Base-by-base conservation (phyloP, 2,329 filamentous ascomycete genomes). In the Diaporthe amygdali region DNA sequence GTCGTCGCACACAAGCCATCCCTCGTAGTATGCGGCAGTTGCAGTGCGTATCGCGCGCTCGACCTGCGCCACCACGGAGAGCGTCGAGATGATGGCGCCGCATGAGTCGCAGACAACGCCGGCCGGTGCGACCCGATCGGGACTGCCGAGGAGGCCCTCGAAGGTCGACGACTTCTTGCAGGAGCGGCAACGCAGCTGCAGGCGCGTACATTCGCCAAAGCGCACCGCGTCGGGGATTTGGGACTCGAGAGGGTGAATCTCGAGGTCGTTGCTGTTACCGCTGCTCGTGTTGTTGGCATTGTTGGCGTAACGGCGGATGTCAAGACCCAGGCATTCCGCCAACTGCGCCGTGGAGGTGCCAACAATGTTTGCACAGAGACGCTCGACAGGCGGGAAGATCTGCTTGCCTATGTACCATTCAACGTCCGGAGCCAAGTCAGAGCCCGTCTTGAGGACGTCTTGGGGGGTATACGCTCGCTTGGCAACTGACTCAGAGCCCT, bases 321-420 rank as follows among this genome's bases (percentile, higher is more conserved):
- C 96, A 32, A 99, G 91, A 2, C 96, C 96, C 17, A 99, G 90
- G 80, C 96, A 97, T 79, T 98, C 95, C 2, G 96, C 96, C 12
- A 99, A 88, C 74, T 95, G 92, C 2, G 94, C 90, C 9, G 96
- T 93, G 74, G 97, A 97, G 2, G 96, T 99, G 71, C 96, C 96
- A 17, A 90, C 90, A 77, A 99, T 98, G 72, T 97, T 97, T 73
- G 96, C 96, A 80, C 96, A 99, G 27, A 99, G 91, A 87, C 96
- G 94, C 84, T 99, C 96, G 32, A 99, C 96, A 0, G 96, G 96
- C 14, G 96, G 96, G 83, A 99, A 94, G 71, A 99, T 98, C 82
- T 99, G 96, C 85, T 99, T 99, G 85, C 94, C 93, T 47, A 99
- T 90, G 81, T 99, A 99, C 89, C 95, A 98, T 79, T 99, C 96